Base-by-base conservation (phyloP, 2,329 filamentous ascomycete genomes). In the Scytalidium sp. region DNA sequence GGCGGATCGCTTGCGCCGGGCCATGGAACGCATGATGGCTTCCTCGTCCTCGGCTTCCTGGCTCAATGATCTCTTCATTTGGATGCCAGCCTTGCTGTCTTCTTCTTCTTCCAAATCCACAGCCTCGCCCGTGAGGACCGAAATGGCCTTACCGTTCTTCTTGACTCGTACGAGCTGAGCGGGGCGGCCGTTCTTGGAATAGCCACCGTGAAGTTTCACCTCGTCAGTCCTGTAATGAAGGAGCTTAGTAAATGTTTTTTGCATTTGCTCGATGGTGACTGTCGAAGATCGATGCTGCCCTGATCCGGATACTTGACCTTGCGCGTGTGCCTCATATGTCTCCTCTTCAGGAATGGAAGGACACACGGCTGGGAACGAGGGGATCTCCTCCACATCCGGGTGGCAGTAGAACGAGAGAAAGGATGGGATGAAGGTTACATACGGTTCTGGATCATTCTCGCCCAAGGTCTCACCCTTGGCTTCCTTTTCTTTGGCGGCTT, bases 1-100 rank as follows among this genome's bases (percentile, higher is more conserved):
- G 29, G 90, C 90, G 52, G 93, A 93, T 82, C 96, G 96, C 81
- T 95, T 95, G 58, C 91, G 87, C 51, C 92, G 87, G 50, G 92
- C 93, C 93, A 97, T 97, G 39, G 92, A 97, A 45, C 92, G 89
- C 71, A 86, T 83, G 55, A 91, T 87, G 60, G 87, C 85, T 60
- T 90, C 90, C 51, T 93, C 88, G 57, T 95, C 90, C 58, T 87
- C 83, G 15, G 83, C 78, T 62, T 86, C 81, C 61, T 90, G 73
- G 60, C 82, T 85, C 56, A 83, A 70, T n/a, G 83, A 85, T 54
- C 83, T 80, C 73, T 86, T 86, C 65, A 85, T 76, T 49, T 76
- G 71, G 51, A 79, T 64, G n/a, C 73, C 69, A 6, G 67, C 67
- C 48, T 79, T 75, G 54, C 58, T 59, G 40, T 76, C 72, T 27